Percentiles rank a stretch among this genome's conserved stretches.
Conservation (phyloP, 2,329 filamentous ascomycete genomes). For the Colletotrichum paranaense region DNA sequence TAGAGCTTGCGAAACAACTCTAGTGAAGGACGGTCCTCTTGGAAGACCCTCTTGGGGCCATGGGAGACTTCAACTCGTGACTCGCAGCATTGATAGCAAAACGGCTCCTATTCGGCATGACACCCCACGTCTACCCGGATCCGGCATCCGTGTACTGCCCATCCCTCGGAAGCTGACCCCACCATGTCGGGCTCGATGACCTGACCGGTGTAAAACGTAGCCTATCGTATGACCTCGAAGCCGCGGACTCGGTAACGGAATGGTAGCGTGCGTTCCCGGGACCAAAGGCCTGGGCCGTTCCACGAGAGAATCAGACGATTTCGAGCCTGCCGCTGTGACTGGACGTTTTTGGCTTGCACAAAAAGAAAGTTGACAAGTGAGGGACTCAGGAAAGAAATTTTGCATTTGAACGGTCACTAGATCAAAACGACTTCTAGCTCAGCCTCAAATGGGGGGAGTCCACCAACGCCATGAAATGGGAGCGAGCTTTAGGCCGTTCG, state of each 20-base stretch:
- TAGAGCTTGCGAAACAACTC: not conserved
- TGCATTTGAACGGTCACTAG: not conserved
- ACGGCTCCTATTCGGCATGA: conserved; percentile 2
- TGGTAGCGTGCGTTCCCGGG: no score
- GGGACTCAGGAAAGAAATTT: not conserved
- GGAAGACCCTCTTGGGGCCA: not conserved
- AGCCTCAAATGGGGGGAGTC: not conserved
- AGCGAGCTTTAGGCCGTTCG: not conserved
- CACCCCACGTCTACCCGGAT: not conserved
- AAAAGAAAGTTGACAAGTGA: not conserved
- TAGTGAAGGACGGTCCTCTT: not conserved
- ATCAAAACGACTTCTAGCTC: not conserved
- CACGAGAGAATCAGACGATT: not conserved
- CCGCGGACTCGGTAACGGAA: not conserved
- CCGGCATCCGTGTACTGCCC: not conserved
- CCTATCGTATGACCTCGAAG: not conserved
- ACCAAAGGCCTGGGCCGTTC: not conserved
- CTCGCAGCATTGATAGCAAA: not conserved
- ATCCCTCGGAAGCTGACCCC: not conserved
- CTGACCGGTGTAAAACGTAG: not conserved
- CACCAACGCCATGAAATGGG: not conserved
- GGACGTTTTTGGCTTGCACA: not conserved
- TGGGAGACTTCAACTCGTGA: not conserved
- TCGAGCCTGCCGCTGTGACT: not conserved
- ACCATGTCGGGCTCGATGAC: conserved; percentile 2